phyloP scores from a whole-genome alignment of 345 rosid genomes.

The Schrenkiella parvula region DNA sequence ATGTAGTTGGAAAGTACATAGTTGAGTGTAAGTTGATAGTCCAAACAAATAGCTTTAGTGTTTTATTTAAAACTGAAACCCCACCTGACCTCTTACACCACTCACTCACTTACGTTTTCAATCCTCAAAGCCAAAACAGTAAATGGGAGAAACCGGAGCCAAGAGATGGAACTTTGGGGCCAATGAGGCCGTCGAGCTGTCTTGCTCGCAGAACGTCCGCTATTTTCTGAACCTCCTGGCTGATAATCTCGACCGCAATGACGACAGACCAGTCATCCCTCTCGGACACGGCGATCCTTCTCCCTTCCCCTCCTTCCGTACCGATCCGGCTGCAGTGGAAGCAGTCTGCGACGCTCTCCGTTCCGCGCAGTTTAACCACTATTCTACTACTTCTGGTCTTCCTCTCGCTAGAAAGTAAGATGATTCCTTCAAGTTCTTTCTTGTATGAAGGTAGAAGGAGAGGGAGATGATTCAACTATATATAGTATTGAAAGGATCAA shows the following conservation, averaged over 20 bases:
- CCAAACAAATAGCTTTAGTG: neutral
- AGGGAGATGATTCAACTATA: too few relatives aligned
- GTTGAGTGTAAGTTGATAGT: neutral
- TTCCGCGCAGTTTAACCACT: constrained; percentile 44
- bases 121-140: neutral
- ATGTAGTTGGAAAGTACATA: neutral
- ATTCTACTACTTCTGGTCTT: constrained; percentile 38
- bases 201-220: constrained; percentile 12
- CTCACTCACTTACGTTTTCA: neutral
- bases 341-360: constrained; percentile 43
- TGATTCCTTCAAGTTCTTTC: neutral
- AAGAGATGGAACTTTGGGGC: constrained; percentile 24
- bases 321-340: constrained; percentile 37
- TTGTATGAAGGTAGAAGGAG: too few relatives aligned
- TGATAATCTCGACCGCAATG: constrained; percentile 31
- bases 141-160: constrained; percentile 18
- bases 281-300: constrained; percentile 61
- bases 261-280: constrained; percentile 29
- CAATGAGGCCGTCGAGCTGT: constrained; percentile 7
- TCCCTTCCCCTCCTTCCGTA: constrained; percentile 38
- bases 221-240: constrained; percentile 3
- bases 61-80: neutral
- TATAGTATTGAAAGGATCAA: too few relatives aligned
- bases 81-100: neutral
- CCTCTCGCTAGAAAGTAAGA: constrained; percentile 53